Percentiles rank a stretch among this genome's conserved stretches.
phyloP scores from a whole-genome alignment of 805 yeast species.

The Cyberlindnera americana region DNA sequence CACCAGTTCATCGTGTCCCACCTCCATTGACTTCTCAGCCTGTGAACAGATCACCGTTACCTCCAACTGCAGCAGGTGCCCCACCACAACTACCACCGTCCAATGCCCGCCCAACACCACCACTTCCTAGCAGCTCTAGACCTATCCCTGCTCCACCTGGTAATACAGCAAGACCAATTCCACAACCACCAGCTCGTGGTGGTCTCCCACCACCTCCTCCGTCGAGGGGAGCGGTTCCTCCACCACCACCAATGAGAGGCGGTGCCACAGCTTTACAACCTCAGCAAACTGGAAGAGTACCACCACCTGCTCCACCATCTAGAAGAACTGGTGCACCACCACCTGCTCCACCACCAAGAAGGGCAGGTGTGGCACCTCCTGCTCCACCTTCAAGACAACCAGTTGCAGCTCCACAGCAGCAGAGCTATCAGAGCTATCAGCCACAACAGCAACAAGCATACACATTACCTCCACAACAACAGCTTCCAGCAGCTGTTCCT shows the following conservation, averaged over 20 bases:
- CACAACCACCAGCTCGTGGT: conserved; percentile 10
- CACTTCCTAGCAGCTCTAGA: conserved; percentile 7
- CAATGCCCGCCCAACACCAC: conserved; percentile 6
- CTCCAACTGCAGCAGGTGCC: conserved; percentile 4
- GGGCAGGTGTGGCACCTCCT: conserved; percentile 20
- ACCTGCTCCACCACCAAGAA: conserved; percentile 27
- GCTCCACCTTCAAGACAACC: conserved; percentile 22
- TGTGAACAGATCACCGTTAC: conserved; percentile 20
- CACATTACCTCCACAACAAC: conserved; percentile 19
- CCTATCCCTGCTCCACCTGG: conserved; percentile 5
- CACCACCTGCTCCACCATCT: conserved; percentile 27
- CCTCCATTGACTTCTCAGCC: conserved; percentile 25
- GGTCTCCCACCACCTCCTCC: conserved; percentile 13
- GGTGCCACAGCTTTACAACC: conserved; percentile 22
- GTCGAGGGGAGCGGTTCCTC: conserved; percentile 14
- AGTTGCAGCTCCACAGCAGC: conserved; percentile 1
- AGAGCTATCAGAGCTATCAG: not conserved
- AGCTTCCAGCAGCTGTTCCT: not conserved
- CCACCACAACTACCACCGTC: conserved; percentile 9
- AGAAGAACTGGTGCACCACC: conserved; percentile 21
- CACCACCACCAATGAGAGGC: conserved; percentile 15
- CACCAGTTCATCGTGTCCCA: conserved; percentile 23
- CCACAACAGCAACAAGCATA: conserved; percentile 13
- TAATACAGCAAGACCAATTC: conserved; percentile 3
- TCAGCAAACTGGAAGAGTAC: conserved; percentile 19